Evolutionary conservation across 1,139 yeast species (phyloP).

Genomic region (Taiozyma sp.): DNA sequence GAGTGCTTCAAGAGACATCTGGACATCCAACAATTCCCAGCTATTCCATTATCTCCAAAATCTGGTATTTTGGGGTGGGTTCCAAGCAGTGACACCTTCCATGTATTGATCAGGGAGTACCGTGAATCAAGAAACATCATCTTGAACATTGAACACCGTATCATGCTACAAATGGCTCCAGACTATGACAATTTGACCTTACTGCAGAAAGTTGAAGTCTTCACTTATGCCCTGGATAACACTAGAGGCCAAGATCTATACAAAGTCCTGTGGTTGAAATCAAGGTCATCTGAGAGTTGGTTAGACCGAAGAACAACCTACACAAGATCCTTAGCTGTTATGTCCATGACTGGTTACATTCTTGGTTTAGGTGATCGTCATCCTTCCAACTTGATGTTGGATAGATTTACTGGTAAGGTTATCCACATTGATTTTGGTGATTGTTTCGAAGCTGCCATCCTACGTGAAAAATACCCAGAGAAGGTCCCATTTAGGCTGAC

Average conservation of each 20-base stretch:
- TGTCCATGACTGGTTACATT: constrained; percentile 98
- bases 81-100: constrained; percentile 95
- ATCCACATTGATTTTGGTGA: constrained; percentile 98
- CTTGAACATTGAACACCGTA: constrained; percentile 88
- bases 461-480: constrained; percentile 96
- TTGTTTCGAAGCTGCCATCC: constrained; percentile 96
- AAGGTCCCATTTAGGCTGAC: constrained; percentile 97
- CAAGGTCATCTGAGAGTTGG: constrained; percentile 97
- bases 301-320: constrained; percentile 93
- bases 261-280: constrained; percentile 92
- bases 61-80: constrained; percentile 99
- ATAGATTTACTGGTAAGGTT: constrained; percentile 89
- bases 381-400: constrained; percentile 95
- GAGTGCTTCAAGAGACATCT: constrained; percentile 95
- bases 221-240: constrained; percentile 91
- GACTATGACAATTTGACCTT: constrained; percentile 88
- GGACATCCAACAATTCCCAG: constrained; percentile 87
- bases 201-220: constrained; percentile 91
- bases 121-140: constrained; percentile 88
- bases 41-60: constrained; percentile 93
- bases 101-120: constrained; percentile 84
- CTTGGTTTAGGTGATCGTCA: constrained; percentile 97
- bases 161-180: constrained; percentile 98
- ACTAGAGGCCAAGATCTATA: constrained; percentile 96
- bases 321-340: constrained; percentile 92